Evolutionary conservation across 805 yeast species (phyloP).

Genomic region (Saturnispora serradocipensis): DNA sequence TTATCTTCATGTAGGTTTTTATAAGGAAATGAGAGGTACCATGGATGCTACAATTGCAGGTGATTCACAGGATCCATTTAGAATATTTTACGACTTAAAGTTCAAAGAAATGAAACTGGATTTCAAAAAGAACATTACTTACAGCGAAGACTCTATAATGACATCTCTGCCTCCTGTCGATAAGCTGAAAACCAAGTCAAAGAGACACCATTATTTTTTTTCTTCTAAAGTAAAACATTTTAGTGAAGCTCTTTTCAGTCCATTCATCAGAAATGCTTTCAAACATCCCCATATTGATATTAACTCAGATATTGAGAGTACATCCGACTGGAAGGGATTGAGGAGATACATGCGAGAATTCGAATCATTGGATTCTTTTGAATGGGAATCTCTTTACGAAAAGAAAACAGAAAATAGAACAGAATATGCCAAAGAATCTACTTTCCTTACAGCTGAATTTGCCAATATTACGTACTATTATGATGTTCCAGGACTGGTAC

Average conservation of each 20-base stretch:
- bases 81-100: conserved; percentile 35
- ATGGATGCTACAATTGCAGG: conserved; percentile 47
- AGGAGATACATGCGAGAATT: conserved; percentile 46
- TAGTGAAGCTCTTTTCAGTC: not conserved
- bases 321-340: conserved; percentile 64
- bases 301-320: not conserved
- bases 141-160: conserved; percentile 24
- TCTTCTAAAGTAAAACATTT: not conserved
- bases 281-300: not conserved
- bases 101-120: conserved; percentile 48
- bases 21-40: conserved; percentile 42
- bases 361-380: conserved; percentile 8
- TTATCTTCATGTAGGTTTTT: conserved; percentile 57
- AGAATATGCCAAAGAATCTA: conserved; percentile 79
- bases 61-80: conserved; percentile 45
- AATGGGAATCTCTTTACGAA: conserved; percentile 6
- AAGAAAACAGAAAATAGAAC: conserved; percentile 32
- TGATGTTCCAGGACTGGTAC: conserved; percentile 65
- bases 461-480: conserved; percentile 51
- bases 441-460: conserved; percentile 51
- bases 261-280: not conserved
- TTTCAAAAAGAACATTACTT: conserved; percentile 65
- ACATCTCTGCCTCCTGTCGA: not conserved
- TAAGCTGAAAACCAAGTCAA: not conserved
- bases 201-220: not conserved